Evolutionary conservation across 345 rosid species (phyloP).

Genomic region (Murraya koenigii): DNA sequence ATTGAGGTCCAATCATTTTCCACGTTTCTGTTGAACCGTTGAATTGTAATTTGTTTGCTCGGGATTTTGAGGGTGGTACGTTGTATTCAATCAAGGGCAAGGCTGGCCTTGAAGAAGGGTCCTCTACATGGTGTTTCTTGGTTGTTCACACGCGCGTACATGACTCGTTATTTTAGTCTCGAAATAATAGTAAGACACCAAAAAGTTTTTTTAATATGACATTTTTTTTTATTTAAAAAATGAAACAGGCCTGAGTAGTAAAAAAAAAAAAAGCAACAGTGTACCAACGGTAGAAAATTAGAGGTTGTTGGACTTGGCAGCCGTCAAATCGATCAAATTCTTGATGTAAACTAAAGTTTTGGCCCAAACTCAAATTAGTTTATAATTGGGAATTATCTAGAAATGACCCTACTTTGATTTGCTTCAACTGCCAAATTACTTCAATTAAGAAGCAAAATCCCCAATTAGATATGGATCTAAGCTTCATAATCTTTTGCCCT

Average conservation of each 20-base stretch:
- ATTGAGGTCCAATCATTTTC: constrained; percentile 17
- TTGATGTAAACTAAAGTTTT: background rate
- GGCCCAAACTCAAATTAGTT: background rate
- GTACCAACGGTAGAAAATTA: too few species aligned
- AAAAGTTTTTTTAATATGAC: too few species aligned
- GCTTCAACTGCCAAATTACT: background rate
- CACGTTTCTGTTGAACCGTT: constrained; percentile 14
- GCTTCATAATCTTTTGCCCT: background rate
- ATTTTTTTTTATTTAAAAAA: too few species aligned
- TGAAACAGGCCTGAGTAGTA: too few species aligned
- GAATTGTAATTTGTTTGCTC: background rate
- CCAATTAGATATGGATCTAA: background rate
- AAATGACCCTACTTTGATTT: background rate
- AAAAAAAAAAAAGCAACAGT: too few species aligned
- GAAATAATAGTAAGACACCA: too few species aligned
- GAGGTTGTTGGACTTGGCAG: background rate
- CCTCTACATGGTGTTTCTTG: background rate
- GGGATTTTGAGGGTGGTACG: constrained; percentile 39
- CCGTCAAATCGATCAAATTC: background rate
- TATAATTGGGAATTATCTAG: background rate
- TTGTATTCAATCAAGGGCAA: constrained; percentile 36
- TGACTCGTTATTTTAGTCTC: too few species aligned
- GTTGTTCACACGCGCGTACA: background rate
- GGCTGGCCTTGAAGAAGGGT: constrained; percentile 15
- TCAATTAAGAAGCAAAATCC: background rate